Evolutionary conservation across 345 rosid species (phyloP).

Genomic region (Gossypium bickii): DNA sequence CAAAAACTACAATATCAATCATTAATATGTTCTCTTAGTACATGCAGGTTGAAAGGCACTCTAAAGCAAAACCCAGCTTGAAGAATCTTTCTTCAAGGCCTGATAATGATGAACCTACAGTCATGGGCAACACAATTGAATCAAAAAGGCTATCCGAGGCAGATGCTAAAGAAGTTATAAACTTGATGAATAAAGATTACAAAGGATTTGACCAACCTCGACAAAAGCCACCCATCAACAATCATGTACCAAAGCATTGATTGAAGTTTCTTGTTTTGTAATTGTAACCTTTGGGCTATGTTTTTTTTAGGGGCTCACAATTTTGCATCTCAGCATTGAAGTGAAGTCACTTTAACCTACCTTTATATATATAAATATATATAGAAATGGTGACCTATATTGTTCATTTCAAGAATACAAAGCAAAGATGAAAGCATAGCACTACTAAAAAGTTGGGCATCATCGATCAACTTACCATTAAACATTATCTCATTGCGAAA

Average conservation of each 20-base stretch:
- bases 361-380: no score
- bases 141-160: constrained; percentile 27
- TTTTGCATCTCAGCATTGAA: constrained; percentile 6
- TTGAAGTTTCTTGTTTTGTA: neutral
- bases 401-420: no score
- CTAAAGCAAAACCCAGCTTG: neutral
- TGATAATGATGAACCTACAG: neutral
- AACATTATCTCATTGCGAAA: no score
- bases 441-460: no score
- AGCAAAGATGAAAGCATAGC: no score
- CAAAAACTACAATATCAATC: neutral
- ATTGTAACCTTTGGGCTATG: neutral
- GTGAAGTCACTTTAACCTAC: neutral
- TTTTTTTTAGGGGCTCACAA: neutral
- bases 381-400: neutral
- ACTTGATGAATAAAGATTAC: constrained; percentile 40
- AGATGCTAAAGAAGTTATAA: constrained; percentile 24
- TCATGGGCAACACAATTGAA: constrained; percentile 14
- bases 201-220: constrained; percentile 25
- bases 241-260: constrained; percentile 30
- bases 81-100: neutral
- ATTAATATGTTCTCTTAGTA: neutral
- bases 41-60: neutral
- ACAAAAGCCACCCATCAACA: constrained; percentile 48
- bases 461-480: no score